Base-by-base conservation (phyloP, 108 stramenopile genomes). In the Skeletonema marinoi region DNA sequence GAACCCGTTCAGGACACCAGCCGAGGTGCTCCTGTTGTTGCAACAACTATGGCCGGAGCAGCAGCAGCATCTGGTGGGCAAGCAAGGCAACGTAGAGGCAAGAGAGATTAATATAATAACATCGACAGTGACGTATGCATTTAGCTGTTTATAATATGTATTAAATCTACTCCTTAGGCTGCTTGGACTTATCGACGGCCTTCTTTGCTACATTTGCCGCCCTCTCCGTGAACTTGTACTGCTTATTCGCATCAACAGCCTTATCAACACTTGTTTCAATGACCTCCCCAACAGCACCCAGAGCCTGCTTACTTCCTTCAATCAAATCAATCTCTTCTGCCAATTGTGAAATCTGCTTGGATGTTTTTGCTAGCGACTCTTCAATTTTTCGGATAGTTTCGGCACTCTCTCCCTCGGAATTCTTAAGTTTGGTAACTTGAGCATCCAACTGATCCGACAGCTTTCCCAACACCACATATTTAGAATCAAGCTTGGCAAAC, bases 181-280 rank as follows among this genome's bases (percentile, higher is more conserved):
- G 8, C 41, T 41, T 83, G 17, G 75, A 67, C 50, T 80, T 83
- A 6, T 83, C 78, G 54, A 83, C 66, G 4, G 78, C 74, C 70
- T 77, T 84, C 79, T 81, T 80, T 7, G 76, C 73, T 8, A 79
- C 83, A 35, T 70, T 74, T 14, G 80, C 65, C n/a, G 75, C 83
- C 32, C 80, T 74, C 35, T 84, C 83, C 1, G 83, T 81, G 21
- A 84, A 63, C 56, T 84, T 84, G 75, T 84, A 84, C 32, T 84
- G 74, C 60, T 56, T 54, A 74, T 84, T 84, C 32, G 76, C 75
- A 70, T 70, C 75, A 33, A 80, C 72, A 69, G 83, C 75, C 75
- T 84, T 84, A 51, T 80, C 75, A 46, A 84, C 75, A 65, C 70
- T 71, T 42, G 79, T 84, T 70, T 84, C 83, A 29, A 81, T 70